These are phyloP conservation scores for Galerina marginata DNA, from an alignment of 768 basidiomycete genomes.

Conservation along the genomic window DNA sequence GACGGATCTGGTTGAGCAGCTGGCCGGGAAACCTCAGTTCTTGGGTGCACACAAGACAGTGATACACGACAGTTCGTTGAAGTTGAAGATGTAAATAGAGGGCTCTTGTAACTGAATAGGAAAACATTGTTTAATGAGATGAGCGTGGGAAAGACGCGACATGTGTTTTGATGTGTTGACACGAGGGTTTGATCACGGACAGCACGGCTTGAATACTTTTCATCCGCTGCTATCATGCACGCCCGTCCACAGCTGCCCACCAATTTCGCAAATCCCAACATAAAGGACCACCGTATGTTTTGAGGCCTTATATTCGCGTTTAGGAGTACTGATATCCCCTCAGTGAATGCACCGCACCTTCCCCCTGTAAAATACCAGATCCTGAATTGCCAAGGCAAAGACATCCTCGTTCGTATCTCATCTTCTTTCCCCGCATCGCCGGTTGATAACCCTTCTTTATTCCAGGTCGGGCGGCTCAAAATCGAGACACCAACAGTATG, in stretches of 20 bases:
- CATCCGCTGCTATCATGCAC: constrained; percentile 37
- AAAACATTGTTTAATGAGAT: constrained; percentile 30
- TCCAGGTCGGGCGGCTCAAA: constrained; percentile 86
- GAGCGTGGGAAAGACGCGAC: constrained; percentile 34
- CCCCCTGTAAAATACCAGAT: constrained; percentile 92
- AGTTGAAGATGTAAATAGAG: not conserved
- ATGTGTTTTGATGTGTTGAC: constrained; percentile 32
- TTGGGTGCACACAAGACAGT: constrained; percentile 38
- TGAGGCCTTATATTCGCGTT: not conserved
- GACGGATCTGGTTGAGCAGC: constrained; percentile 72
- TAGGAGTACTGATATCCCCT: constrained; percentile 19
- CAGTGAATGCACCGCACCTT: constrained; percentile 45
- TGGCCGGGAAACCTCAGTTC: constrained; percentile 71
- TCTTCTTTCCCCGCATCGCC: constrained; percentile 7
- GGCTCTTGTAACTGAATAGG: not conserved
- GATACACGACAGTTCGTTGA: constrained; percentile 20
- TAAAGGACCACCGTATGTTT: constrained; percentile 48
- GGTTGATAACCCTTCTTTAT: constrained; percentile 4
- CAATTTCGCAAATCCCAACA: constrained; percentile 54
- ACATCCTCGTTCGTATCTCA: constrained; percentile 71
- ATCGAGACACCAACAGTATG: constrained; percentile 80
- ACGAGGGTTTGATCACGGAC: constrained; percentile 34
- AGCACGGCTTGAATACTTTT: constrained; percentile 22
- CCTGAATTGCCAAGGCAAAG: constrained; percentile 83
- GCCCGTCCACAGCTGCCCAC: constrained; percentile 58